Conservation (phyloP, 768 basidiomycete genomes). For the Daedalea quercina region DNA sequence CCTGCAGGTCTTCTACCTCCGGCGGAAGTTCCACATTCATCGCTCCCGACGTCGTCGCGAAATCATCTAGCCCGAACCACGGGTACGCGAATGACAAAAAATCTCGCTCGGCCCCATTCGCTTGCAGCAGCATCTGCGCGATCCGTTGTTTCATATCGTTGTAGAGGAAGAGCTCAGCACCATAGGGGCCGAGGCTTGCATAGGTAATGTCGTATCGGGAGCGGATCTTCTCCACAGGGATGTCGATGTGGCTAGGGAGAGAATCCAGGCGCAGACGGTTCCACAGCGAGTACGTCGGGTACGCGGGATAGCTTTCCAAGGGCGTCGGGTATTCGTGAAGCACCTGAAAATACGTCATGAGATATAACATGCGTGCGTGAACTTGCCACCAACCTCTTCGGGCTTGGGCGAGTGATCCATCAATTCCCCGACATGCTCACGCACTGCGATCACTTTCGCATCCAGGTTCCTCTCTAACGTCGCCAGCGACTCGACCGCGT, state of each 20-base stretch:
- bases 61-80: background rate
- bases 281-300: slow-evolving; percentile 52
- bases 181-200: slow-evolving; percentile 63
- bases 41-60: background rate
- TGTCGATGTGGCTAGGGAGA: slow-evolving; percentile 27
- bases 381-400: slow-evolving; percentile 43
- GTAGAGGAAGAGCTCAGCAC: slow-evolving; percentile 67
- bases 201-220: slow-evolving; percentile 56
- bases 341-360: slow-evolving; percentile 31
- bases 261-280: slow-evolving; percentile 37
- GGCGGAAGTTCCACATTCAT: slow-evolving; percentile 23
- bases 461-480: slow-evolving; percentile 66
- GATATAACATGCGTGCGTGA: too few species aligned
- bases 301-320: slow-evolving; percentile 42
- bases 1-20: slow-evolving; percentile 40
- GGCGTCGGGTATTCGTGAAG: slow-evolving; percentile 51
- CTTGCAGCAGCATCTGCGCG: slow-evolving; percentile 27
- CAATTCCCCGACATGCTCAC: slow-evolving; percentile 62
- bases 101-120: slow-evolving; percentile 20
- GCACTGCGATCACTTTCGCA: slow-evolving; percentile 70
- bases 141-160: slow-evolving; percentile 50
- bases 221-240: slow-evolving; percentile 55
- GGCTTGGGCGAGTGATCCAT: slow-evolving; percentile 55
- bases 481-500: slow-evolving; percentile 55
- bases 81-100: slow-evolving; percentile 12